Evolutionary conservation across 768 basidiomycete species (phyloP), one percentile per base, ranked within the genome.

Genomic region (Infundibulicybe gibba): DNA sequence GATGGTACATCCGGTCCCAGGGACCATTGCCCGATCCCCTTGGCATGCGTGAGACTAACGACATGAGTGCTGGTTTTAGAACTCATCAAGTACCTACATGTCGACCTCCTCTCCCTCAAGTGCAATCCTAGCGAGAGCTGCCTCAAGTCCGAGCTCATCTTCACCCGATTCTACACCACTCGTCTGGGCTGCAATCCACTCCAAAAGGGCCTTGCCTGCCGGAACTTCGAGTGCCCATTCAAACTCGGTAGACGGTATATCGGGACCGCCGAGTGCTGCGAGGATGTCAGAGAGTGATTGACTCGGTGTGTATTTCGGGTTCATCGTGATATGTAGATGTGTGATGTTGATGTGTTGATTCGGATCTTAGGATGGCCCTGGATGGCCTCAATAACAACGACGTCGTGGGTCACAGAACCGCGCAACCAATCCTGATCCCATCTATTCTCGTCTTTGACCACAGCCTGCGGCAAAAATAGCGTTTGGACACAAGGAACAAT

Each of bases 141-240:
- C 59, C 40, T 50, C 43, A 34, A 41, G 31, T 16, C 12, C 16
- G 32, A 14, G 14, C 47, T 41, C 4, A 14, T 47, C 31, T 20
- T 43, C 37, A 52, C 32, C n/a, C 42, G 49, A 25, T 37, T 54
- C 53, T 20, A 38, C 50, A 5, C 35, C 25, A 11, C 39, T 34
- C 25, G 59, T 45, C 48, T 70, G 70, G 15, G 47, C 54, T 6
- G 60, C 61, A 11, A 74, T 49, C 64, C 66, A 67, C 21, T 66
- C 53, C 19, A 72, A 34, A 10, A 72, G 50, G 20, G 41, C 42
- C 21, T 57, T 56, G 2, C 70, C 68, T 6, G 59, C 56, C 5
- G 69, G 62, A 2, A 68, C 45, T 47, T 64, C 60, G 15, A 49
- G 45, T 2, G 63, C 61, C 67, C 67, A 66, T 44, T 64, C 60